phyloP scores from a whole-genome alignment of 2,329 filamentous ascomycete species.

The Pseudogymnoascus sp. region DNA sequence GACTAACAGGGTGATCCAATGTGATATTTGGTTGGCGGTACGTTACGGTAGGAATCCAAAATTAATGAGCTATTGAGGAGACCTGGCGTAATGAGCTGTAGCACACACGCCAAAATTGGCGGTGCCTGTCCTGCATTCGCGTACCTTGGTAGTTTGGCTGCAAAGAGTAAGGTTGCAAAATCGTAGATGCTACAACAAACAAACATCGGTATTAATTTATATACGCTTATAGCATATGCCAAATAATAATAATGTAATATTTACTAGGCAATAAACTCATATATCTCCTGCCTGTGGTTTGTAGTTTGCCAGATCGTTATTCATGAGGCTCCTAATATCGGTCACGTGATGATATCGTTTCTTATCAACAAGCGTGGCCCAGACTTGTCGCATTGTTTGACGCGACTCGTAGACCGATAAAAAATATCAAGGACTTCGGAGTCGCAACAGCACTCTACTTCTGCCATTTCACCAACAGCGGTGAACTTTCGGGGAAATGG shows the following conservation, averaged over 20 bases:
- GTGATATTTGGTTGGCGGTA: background rate
- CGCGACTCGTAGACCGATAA: background rate
- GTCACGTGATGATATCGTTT: background rate
- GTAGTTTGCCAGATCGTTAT: background rate
- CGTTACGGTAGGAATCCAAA: background rate
- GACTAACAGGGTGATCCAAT: background rate
- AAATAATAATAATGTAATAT: background rate
- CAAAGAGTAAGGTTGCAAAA: background rate
- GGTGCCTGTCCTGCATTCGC: slow-evolving; percentile 5
- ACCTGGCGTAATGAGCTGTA: slow-evolving; percentile 1
- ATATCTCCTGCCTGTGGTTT: background rate
- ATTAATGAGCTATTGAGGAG: background rate
- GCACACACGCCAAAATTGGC: background rate
- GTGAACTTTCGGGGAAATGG: slow-evolving; percentile 48
- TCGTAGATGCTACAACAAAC: background rate
- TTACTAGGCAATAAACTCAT: background rate
- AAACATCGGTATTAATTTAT: background rate
- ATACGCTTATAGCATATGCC: background rate
- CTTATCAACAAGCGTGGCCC: slow-evolving; percentile 1
- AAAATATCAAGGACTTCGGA: slow-evolving; percentile 6
- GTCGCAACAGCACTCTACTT: slow-evolving; percentile 5
- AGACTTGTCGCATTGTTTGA: background rate
- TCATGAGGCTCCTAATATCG: background rate
- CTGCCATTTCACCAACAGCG: background rate
- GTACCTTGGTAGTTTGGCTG: background rate